Percentiles rank a stretch among this genome's conserved stretches.
Evolutionary conservation across 2,329 filamentous ascomycete species (phyloP).

Genomic region (Fusarium fracticaudum): DNA sequence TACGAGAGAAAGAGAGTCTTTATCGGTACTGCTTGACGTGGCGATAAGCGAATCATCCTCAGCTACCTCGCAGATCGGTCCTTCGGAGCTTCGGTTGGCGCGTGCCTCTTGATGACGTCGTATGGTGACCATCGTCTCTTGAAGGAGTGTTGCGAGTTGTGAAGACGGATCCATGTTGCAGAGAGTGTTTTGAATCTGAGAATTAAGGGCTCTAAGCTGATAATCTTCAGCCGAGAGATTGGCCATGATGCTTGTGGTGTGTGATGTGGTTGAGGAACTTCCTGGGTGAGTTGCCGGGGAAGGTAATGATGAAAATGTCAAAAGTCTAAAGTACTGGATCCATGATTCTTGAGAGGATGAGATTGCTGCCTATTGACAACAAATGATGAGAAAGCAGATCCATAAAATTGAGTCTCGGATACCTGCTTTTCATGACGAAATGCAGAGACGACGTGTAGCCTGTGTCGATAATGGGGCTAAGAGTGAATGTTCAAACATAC

Average conservation of each 20-base stretch:
- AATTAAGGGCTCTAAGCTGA: neutral
- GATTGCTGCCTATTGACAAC: neutral
- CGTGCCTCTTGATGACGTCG: neutral
- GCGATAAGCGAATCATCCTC: too few species aligned
- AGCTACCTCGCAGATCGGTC: too few species aligned
- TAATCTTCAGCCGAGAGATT: neutral
- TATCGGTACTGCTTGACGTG: too few species aligned
- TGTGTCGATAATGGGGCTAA: neutral
- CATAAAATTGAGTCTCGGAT: neutral
- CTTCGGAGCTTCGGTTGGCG: neutral
- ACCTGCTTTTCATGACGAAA: neutral
- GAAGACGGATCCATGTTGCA: neutral
- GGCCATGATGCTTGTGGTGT: neutral
- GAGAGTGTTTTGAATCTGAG: neutral
- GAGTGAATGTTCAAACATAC: neutral
- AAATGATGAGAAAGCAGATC: neutral
- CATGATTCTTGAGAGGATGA: neutral
- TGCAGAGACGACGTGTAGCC: neutral
- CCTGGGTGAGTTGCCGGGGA: rapidly evolving
- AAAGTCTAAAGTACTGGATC: rapidly evolving
- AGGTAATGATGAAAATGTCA: neutral
- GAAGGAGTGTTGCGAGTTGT: neutral
- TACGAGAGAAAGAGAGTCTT: too few species aligned
- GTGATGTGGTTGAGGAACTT: neutral
- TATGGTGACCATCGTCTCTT: neutral